Percentiles rank a stretch among this genome's conserved stretches.
Conservation (phyloP, 2,329 filamentous ascomycete genomes). For the Aspergillus japonicus region DNA sequence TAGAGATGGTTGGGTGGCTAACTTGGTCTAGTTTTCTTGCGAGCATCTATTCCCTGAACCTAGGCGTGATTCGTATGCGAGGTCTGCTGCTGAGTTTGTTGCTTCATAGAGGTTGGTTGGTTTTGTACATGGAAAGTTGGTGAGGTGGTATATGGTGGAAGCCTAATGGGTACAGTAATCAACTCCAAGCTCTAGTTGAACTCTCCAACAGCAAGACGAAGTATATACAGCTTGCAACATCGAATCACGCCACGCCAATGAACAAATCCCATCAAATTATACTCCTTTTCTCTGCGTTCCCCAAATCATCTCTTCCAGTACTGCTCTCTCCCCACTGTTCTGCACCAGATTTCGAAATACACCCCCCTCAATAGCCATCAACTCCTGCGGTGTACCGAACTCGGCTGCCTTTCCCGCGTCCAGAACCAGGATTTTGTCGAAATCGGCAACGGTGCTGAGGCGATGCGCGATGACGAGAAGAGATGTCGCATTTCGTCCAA, state of each 20-base stretch:
- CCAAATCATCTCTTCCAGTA: conserved; percentile 21
- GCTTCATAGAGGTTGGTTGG: too few species aligned
- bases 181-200: too few species aligned
- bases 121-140: too few species aligned
- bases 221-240: not conserved
- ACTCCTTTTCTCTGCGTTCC: not conserved
- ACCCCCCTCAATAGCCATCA: conserved; percentile 54
- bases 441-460: conserved; percentile 66
- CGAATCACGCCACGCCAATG: not conserved
- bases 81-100: too few species aligned
- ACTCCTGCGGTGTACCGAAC: conserved; percentile 62
- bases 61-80: too few species aligned
- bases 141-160: too few species aligned
- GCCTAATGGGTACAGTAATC: too few species aligned
- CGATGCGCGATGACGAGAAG: conserved; percentile 61
- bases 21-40: too few species aligned
- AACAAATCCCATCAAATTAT: not conserved
- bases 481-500: conserved; percentile 57
- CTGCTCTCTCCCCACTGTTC: conserved; percentile 30
- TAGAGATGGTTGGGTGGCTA: too few species aligned
- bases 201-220: too few species aligned
- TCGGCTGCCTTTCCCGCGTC: conserved; percentile 67
- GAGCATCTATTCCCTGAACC: too few species aligned
- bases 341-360: conserved; percentile 60
- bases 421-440: conserved; percentile 71